phyloP scores from a whole-genome alignment of 2,329 filamentous ascomycete genomes.

The Aureobasidium pullulans region DNA sequence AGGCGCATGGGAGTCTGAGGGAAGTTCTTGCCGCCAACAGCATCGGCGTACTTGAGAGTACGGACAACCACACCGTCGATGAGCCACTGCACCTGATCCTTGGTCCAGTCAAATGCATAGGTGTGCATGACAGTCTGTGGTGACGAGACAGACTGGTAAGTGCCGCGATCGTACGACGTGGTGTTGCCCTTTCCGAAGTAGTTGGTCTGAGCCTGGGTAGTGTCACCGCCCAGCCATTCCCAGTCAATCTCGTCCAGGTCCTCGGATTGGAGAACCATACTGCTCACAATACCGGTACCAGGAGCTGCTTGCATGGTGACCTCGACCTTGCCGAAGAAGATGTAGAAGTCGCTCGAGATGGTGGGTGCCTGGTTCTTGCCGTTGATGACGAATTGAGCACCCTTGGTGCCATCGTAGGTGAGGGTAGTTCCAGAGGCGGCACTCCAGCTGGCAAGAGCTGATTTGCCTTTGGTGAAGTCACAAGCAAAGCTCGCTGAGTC shows the following conservation, averaged over 20 bases:
- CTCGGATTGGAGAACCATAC: slow-evolving; percentile 75
- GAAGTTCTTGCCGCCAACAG: slow-evolving; percentile 60
- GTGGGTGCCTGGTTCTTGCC: slow-evolving; percentile 70
- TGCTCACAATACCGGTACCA: slow-evolving; percentile 68
- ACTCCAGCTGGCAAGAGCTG: slow-evolving; percentile 53
- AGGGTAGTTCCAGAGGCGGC: slow-evolving; percentile 59
- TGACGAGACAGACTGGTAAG: slow-evolving; percentile 50
- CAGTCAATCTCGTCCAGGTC: slow-evolving; percentile 83
- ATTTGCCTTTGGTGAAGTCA: slow-evolving; percentile 48
- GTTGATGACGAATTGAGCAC: slow-evolving; percentile 64
- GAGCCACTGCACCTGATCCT: slow-evolving; percentile 50
- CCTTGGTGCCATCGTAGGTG: slow-evolving; percentile 48
- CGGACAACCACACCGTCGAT: slow-evolving; percentile 63
- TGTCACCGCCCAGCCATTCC: slow-evolving; percentile 66
- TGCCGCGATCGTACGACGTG: slow-evolving; percentile 62
- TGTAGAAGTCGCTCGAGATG: slow-evolving; percentile 70
- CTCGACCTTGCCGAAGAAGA: slow-evolving; percentile 77
- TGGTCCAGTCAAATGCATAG: slow-evolving; percentile 65
- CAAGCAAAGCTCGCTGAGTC: slow-evolving; percentile 47
- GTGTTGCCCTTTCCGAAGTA: slow-evolving; percentile 69
- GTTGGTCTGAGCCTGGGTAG: slow-evolving; percentile 59
- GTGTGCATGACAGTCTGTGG: slow-evolving; percentile 56
- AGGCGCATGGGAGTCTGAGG: slow-evolving; percentile 72
- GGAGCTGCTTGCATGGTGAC: slow-evolving; percentile 67
- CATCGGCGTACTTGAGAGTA: slow-evolving; percentile 60